Evolutionary conservation across 1,284 basidiomycete species (phyloP).

Genomic region (Ceratobasidium sp.): DNA sequence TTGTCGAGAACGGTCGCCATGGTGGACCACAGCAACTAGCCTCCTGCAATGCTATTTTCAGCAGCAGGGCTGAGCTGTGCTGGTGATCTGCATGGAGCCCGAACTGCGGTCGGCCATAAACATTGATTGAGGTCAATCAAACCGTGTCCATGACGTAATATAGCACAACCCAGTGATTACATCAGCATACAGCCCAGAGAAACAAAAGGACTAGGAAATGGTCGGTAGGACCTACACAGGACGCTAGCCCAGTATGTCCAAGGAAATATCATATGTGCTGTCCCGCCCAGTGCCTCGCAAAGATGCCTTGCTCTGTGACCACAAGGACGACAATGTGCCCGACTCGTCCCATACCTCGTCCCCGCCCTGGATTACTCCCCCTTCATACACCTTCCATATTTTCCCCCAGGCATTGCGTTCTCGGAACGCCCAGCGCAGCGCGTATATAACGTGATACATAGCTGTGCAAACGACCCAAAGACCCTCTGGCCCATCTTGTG

Average conservation of each 20-base stretch:
- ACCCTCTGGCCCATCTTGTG: not conserved
- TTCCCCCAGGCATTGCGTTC: conserved; percentile 9
- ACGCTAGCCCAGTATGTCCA: not conserved
- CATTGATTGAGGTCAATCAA: not conserved
- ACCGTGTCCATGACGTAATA: not conserved
- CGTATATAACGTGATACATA: not conserved
- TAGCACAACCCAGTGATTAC: not conserved
- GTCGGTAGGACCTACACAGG: no score
- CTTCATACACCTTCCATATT: conserved; percentile 30
- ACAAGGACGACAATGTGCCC: not conserved
- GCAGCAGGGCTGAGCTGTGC: conserved; percentile 1
- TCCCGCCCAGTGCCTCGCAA: not conserved
- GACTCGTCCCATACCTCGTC: conserved; percentile 14
- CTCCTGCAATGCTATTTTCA: not conserved
- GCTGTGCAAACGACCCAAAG: conserved; percentile 11
- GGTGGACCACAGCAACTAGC: not conserved
- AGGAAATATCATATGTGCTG: not conserved
- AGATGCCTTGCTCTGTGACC: conserved; percentile 12
- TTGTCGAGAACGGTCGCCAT: conserved; percentile 28
- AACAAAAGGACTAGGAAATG: no score
- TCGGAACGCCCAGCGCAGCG: not conserved
- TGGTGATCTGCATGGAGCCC: conserved; percentile 1
- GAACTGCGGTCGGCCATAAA: conserved; percentile 16
- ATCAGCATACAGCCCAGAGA: not conserved
- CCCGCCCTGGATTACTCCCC: not conserved